Base-by-base conservation (phyloP, 1,284 basidiomycete species). In the Coriolopsis trogii region DNA sequence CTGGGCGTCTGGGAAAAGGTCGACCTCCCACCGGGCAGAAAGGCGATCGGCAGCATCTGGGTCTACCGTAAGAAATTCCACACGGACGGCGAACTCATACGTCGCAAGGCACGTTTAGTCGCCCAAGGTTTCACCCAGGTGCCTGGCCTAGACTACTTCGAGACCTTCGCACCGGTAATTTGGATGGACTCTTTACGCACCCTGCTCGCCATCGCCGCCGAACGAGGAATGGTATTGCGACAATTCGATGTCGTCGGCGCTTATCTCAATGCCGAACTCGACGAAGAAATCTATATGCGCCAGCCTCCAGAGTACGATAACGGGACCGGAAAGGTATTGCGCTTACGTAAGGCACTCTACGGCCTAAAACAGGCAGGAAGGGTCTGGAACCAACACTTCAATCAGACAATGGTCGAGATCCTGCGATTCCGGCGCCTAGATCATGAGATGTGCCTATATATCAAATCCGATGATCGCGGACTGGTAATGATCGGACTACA, bases 191-290 rank as follows among this genome's bases (percentile, higher is more conserved):
- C 69, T 1, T 43, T 73, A n/a, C 58, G 67, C 1, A 21, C 60
- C 1, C 16, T 73, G 4, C 46, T 73, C 12, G 62, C 69, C 0
- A 30, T 73, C 3, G 70, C 70, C 0, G 68, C 73, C 2, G 5
- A 66, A 67, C 12, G 61, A 26, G 55, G 65, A 51, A 58, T 56
- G n/a, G 63, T 72, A 25, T 41, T 76, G 1, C 64, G 73, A 33
- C 69, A 73, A 34, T 67, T 78, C 16, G 71, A 80, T 53, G 64
- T 80, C 53, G 71, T 71, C 21, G 63, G 62, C 0, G 74, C 73
- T 0, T 79, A 71, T 49, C 63, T 76, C 0, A 74, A 76, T 59
- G 64, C 64, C 0, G 51, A 64, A 38, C 67, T 76, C 25, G 62
- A 62, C 29, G 63, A 71, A 24, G 36, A 38, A 2, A 42, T 62